Conservation (phyloP, 2,329 filamentous ascomycete species). For the Bisporella sp. region DNA sequence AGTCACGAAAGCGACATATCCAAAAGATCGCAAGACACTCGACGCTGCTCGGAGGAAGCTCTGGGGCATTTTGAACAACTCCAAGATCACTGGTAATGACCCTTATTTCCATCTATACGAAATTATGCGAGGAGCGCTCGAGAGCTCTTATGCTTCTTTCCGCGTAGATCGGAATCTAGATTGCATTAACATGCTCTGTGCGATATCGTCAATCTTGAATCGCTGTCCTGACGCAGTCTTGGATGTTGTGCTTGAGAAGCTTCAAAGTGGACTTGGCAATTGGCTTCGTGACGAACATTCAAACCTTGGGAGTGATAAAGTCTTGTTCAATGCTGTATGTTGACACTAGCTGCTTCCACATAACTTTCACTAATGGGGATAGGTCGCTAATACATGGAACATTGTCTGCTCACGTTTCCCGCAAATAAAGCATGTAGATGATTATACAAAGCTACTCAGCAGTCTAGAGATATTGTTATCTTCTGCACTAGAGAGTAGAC, state of each 20-base stretch:
- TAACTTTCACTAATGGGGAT: slow-evolving; percentile 20
- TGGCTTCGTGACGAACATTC: slow-evolving; percentile 57
- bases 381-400: slow-evolving; percentile 46
- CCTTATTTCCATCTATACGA: slow-evolving; percentile 62
- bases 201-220: slow-evolving; percentile 31
- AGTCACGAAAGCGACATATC: slow-evolving; percentile 38
- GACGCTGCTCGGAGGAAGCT: slow-evolving; percentile 59
- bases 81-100: slow-evolving; percentile 41
- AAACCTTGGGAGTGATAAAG: slow-evolving; percentile 35
- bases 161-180: slow-evolving; percentile 30
- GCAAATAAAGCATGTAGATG: slow-evolving; percentile 31
- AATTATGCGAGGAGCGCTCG: slow-evolving; percentile 46
- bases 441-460: slow-evolving; percentile 37
- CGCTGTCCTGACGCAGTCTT: slow-evolving; percentile 27
- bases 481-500: slow-evolving; percentile 52
- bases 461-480: slow-evolving; percentile 48
- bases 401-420: slow-evolving; percentile 32
- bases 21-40: slow-evolving; percentile 53
- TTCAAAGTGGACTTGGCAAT: slow-evolving; percentile 53
- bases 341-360: slow-evolving; percentile 2
- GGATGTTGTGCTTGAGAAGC: slow-evolving; percentile 45
- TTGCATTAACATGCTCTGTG: slow-evolving; percentile 46
- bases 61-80: slow-evolving; percentile 49
- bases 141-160: slow-evolving; percentile 40
- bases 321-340: slow-evolving; percentile 40